Evolutionary conservation across 305 asterid species (phyloP), one percentile per base, ranked within the genome.

Genomic region (Fraxinus latifolia): DNA sequence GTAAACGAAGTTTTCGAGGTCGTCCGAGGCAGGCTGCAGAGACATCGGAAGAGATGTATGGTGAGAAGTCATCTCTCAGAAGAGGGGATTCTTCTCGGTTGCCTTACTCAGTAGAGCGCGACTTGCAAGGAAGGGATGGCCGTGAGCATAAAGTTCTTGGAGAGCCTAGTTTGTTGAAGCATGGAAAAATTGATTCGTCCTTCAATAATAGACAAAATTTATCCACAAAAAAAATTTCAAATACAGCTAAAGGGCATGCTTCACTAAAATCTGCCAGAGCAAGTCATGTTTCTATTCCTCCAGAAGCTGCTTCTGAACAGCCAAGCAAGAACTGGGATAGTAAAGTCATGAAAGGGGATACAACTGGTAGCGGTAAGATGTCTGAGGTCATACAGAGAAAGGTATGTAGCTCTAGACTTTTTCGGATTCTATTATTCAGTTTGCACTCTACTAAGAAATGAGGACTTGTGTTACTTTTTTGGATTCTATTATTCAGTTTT

Each of bases 1-100:
- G 99, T 76, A 96, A 96, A 78, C 92, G 99, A 34, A 96, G 99
- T 83, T 91, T 96, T 68, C 91, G 98, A 37, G 91, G 90, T 83
- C 94, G 98, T 53, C 98, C 98, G 60, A 91, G 91, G 80, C 97
- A 79, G 58, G 88, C 88, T 79, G 77, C 87, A 17, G 97, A 92
- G 76, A 92, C 89, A 81, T 85, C 88, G 15, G 93, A 90, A 76
- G 97, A 93, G 88, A 92, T 82, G 82, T 85, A 83, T 78, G 83
- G 74, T 82, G 96, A 91, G 84, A 94, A 87, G 89, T 82, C 89
- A 74, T 84, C 97, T 81, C 86, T 91, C 79, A 93, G 87, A 68
- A 89, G 83, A 77, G 91, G 86, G 68, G 93, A 92, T 83, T 85
- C 94, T 85, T 85, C 93, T 79, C 96, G 84, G 84, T 81, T 90